Conservation (phyloP, 164 flowering plant species). For the Hamamelis virginiana region DNA sequence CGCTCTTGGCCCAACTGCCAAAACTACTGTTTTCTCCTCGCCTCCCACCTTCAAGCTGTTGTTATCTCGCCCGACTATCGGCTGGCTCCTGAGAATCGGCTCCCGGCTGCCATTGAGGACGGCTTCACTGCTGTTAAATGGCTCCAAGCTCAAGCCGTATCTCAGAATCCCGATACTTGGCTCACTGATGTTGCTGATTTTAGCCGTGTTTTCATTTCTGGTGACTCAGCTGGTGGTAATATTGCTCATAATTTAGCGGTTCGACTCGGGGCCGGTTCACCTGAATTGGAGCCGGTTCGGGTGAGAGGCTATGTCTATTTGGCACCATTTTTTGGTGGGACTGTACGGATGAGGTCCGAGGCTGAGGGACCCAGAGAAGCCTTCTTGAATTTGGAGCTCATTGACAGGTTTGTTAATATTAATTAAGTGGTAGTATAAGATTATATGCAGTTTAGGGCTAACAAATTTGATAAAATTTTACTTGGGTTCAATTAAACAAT, state of each 20-base stretch:
- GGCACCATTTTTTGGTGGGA: conserved; percentile 79
- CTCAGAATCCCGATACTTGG: conserved; percentile 47
- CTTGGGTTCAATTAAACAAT: no score
- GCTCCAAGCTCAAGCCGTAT: conserved; percentile 58
- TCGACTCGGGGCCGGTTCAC: conserved; percentile 42
- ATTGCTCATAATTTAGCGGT: conserved; percentile 67
- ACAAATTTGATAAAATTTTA: no score
- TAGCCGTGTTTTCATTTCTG: conserved; percentile 54
- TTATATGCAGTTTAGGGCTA: no score
- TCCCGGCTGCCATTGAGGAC: conserved; percentile 76
- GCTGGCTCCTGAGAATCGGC: conserved; percentile 72
- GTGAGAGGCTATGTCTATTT: conserved; percentile 60
- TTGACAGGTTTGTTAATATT: conserved; percentile 58
- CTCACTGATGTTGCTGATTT: conserved; percentile 57
- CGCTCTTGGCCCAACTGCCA: conserved; percentile 74
- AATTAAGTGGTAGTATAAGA: no score
- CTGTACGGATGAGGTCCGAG: conserved; percentile 45
- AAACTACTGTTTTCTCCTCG: conserved; percentile 62
- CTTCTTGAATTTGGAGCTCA: conserved; percentile 56
- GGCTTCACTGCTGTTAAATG: conserved; percentile 52
- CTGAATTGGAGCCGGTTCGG: conserved; percentile 52
- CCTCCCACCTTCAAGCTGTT: conserved; percentile 52
- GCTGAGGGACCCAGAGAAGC: conserved; percentile 67
- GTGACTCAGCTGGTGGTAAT: conserved; percentile 88
- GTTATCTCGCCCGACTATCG: conserved; percentile 73